Conservation (phyloP, 352 stramenopile genomes). For the Phytopythium litorale region DNA sequence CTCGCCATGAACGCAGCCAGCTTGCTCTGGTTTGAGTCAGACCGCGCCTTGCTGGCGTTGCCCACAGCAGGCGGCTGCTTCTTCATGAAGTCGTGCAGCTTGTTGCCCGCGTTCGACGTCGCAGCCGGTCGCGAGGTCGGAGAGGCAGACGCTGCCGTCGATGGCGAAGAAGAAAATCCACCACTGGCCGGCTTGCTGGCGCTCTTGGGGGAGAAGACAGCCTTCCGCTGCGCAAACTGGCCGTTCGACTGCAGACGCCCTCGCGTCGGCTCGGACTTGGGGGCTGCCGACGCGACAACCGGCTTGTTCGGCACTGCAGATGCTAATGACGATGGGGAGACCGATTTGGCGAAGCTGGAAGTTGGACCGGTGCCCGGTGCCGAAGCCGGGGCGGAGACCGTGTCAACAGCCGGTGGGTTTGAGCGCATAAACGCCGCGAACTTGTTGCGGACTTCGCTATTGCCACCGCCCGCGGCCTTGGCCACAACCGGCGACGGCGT, state of each 20-base stretch:
- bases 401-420: conserved; percentile 49
- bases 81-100: conserved; percentile 78
- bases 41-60: conserved; percentile 36
- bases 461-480: conserved; percentile 1
- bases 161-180: conserved; percentile 5
- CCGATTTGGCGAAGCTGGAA: conserved; percentile 24
- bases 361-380: conserved; percentile 14
- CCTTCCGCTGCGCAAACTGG: conserved; percentile 61
- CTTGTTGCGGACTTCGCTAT: conserved; percentile 56
- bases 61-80: conserved; percentile 43
- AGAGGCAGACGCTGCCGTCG: conserved; percentile 9
- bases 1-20: conserved; percentile 71
- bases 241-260: conserved; percentile 29
- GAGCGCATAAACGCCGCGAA: conserved; percentile 79
- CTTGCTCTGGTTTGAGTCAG: conserved; percentile 63
- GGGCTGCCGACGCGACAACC: conserved; percentile 11
- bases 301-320: conserved; percentile 10
- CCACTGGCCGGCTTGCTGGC: conserved; percentile 16
- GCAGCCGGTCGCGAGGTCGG: conserved; percentile 12
- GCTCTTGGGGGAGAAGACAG: conserved; percentile 48
- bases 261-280: conserved; percentile 25
- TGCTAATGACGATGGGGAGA: conserved; percentile 14
- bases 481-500: conserved; percentile 14
- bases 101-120: conserved; percentile 34
- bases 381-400: conserved; percentile 12